Evolutionary conservation across 2,329 filamentous ascomycete species (phyloP).

Genomic region (Neonectria coccinea): DNA sequence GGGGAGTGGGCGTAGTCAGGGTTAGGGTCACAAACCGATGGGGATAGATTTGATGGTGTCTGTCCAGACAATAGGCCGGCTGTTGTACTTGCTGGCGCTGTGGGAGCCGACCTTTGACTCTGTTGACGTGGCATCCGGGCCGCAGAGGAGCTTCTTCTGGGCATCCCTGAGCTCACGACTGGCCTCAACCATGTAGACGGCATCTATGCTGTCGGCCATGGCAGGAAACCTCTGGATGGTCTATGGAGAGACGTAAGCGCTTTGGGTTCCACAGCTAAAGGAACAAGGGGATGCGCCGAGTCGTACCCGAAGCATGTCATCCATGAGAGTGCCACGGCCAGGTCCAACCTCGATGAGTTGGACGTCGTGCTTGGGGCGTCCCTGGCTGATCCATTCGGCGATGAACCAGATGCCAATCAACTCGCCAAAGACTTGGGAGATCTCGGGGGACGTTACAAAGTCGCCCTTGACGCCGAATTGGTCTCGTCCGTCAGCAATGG

Average conservation of each 20-base stretch:
- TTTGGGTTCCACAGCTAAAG: neutral
- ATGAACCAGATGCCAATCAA: conserved; percentile 95
- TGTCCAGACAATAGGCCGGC: conserved; percentile 86
- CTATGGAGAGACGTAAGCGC: conserved; percentile 55
- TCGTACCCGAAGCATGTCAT: conserved; percentile 88
- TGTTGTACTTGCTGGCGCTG: conserved; percentile 80
- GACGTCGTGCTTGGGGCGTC: conserved; percentile 76
- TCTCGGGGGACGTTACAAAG: conserved; percentile 97
- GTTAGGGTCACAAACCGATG: conserved; percentile 60
- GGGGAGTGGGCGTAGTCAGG: neutral
- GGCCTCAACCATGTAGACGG: conserved; percentile 96
- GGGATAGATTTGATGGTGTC: conserved; percentile 90
- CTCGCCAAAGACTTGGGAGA: conserved; percentile 97
- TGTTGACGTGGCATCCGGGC: conserved; percentile 72
- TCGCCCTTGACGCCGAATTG: conserved; percentile 95
- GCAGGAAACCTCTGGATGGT: conserved; percentile 86
- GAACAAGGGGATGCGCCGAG: neutral
- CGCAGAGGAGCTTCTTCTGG: conserved; percentile 87
- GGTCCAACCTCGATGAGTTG: conserved; percentile 95
- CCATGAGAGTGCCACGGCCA: conserved; percentile 95
- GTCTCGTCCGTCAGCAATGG: conserved; percentile 75
- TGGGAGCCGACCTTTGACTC: conserved; percentile 80
- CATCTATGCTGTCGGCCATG: conserved; percentile 81
- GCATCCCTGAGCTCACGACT: conserved; percentile 80
- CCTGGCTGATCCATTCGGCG: conserved; percentile 96